Evolutionary conservation across 2,329 filamentous ascomycete species (phyloP), one percentile per base, ranked within the genome.

Genomic region (Chaetomiaceae sp.): DNA sequence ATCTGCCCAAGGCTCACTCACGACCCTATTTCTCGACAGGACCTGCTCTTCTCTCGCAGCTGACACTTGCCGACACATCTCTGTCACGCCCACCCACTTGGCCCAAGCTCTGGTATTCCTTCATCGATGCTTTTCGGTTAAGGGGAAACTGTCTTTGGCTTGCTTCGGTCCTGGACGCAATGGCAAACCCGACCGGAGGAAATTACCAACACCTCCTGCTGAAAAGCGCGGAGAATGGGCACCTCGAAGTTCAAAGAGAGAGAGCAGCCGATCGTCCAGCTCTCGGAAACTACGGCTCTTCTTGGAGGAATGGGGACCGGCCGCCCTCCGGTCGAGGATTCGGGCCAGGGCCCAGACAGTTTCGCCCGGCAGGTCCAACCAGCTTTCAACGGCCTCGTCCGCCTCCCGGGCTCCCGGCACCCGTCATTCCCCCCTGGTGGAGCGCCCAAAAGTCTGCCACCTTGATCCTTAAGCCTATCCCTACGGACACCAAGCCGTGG

Each of bases 381-480:
- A 8, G 16, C 10, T n/a, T 31, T 10, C 30, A 13, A 16, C 10
- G 3, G 0, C 31, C 16, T 25, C 46, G 23, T 10, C 38, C 30
- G 20, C 16, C 20, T 12, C 9, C n/a, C 2, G 4, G 14, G 31
- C 5, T n/a, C 13, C 14, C 33, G 12, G 31, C 50, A 33, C 25
- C 50, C 14, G 17, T 47, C 1, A 23, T 55, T 16, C 53, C 57
- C 6, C 10, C 27, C 6, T 42, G 41, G n/a, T 59, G 59, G 53
- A 40, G 17, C 6, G 21, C 35, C 10, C 20, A 33, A 2, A 55
- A 51, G 16, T 58, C 48, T 33, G 53, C 45, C 13, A 39, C 50
- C 14, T 25, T 74, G 14, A 53, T 56, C 3, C 34, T 75, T 2
- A 59, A 60, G 5, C 53, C 56, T 4, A 53, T 79, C 4, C 70